Percentiles rank a stretch among this genome's conserved stretches.
phyloP scores from a whole-genome alignment of 2,329 filamentous ascomycete genomes.

The Penicillium janthinellum region DNA sequence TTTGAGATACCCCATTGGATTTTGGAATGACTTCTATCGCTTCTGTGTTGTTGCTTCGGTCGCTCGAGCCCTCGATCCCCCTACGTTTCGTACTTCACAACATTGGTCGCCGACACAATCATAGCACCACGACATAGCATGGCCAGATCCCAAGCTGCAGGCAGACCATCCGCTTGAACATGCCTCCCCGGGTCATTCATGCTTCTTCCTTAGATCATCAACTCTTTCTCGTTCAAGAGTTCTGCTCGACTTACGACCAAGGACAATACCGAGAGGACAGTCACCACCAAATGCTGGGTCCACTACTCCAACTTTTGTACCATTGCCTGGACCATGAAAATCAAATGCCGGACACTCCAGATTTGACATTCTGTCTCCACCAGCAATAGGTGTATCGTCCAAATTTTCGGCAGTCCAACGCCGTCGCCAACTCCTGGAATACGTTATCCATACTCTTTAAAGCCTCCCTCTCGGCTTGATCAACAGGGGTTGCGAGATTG shows the following conservation, averaged over 20 bases:
- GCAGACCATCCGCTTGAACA: neutral
- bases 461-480: neutral
- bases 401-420: neutral
- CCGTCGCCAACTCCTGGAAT: neutral
- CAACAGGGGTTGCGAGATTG: neutral
- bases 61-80: neutral
- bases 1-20: constrained; percentile 5
- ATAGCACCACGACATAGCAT: too few relatives aligned
- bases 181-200: neutral
- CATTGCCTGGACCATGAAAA: too few relatives aligned
- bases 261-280: neutral
- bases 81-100: neutral
- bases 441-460: neutral
- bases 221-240: neutral
- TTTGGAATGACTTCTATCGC: neutral
- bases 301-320: too few relatives aligned
- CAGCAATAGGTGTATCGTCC: neutral
- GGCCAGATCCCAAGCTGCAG: neutral
- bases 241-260: neutral
- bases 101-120: neutral
- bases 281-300: neutral
- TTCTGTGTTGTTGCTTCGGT: neutral
- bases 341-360: neutral
- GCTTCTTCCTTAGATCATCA: too few relatives aligned
- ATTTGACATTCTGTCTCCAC: neutral